Percentiles rank a stretch among this genome's conserved stretches.
These are phyloP conservation scores for Lactifluus volemus DNA, from an alignment of 768 basidiomycete species.

Conservation along the genomic window DNA sequence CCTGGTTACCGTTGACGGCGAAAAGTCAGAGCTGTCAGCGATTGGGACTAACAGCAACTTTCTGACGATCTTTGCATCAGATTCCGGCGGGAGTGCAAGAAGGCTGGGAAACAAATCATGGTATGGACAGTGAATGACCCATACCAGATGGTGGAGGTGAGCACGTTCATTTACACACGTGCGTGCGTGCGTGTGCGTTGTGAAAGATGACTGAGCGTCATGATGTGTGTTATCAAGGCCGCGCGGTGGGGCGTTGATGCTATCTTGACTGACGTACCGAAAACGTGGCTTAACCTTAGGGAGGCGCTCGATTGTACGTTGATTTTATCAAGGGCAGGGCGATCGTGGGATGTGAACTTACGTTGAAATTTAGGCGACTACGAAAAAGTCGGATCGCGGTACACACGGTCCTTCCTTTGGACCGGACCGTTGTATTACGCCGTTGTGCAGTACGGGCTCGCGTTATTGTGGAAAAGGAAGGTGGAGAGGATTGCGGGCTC, in stretches of 20 bases:
- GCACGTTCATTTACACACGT: slow-evolving; percentile 20
- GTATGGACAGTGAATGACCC: slow-evolving; percentile 96
- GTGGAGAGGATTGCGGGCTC: slow-evolving; percentile 19
- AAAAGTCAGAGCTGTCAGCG: slow-evolving; percentile 36
- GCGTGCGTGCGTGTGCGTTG: background rate
- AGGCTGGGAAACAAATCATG: slow-evolving; percentile 73
- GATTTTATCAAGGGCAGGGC: background rate
- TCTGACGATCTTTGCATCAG: slow-evolving; percentile 27
- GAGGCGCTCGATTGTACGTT: slow-evolving; percentile 22
- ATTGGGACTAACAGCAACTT: background rate
- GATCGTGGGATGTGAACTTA: background rate
- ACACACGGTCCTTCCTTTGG: slow-evolving; percentile 21
- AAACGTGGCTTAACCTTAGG: slow-evolving; percentile 33
- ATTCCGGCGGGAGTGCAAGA: slow-evolving; percentile 75
- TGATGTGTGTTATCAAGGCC: slow-evolving; percentile 40
- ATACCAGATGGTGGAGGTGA: slow-evolving; percentile 83
- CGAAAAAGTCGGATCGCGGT: slow-evolving; percentile 17
- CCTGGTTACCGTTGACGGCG: slow-evolving; percentile 65
- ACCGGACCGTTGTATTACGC: slow-evolving; percentile 16
- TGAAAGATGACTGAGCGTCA: background rate
- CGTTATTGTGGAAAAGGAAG: background rate
- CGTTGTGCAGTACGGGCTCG: slow-evolving; percentile 2
- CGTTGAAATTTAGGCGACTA: slow-evolving; percentile 13
- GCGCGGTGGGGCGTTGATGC: slow-evolving; percentile 43
- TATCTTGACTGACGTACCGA: slow-evolving; percentile 38